phyloP scores from a whole-genome alignment of 176 grass and related monocot genomes.

The Cenchrus americanus region DNA sequence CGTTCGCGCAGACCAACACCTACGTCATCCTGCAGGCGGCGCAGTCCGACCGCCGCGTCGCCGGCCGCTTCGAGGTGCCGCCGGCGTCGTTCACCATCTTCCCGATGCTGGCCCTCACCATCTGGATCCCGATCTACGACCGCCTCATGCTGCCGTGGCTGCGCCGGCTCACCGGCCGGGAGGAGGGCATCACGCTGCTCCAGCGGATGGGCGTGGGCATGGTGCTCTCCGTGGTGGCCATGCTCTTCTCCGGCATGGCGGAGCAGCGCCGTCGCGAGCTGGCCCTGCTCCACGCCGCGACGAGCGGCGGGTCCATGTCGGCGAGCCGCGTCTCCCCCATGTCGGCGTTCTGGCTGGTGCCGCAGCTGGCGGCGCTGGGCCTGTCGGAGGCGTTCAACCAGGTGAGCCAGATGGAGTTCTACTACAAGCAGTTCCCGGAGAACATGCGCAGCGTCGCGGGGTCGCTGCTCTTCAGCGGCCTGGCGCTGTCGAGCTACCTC shows the following conservation, averaged over 20 bases:
- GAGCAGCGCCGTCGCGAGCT: conserved; percentile 43
- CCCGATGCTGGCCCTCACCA: conserved; percentile 63
- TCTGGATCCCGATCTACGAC: conserved; percentile 78
- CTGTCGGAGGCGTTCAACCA: conserved; percentile 74
- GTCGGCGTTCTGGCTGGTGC: conserved; percentile 68
- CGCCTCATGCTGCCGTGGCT: conserved; percentile 54
- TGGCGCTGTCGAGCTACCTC: conserved; percentile 63
- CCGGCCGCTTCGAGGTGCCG: conserved; percentile 51
- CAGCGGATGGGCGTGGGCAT: conserved; percentile 78
- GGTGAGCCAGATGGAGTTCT: conserved; percentile 77
- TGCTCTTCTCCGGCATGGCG: conserved; percentile 47
- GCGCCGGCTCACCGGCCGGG: conserved; percentile 41
- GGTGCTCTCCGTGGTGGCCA: conserved; percentile 50
- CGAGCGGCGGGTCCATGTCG: not conserved
- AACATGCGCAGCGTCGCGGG: conserved; percentile 83
- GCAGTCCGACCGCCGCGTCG: conserved; percentile 60
- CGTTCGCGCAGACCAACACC: conserved; percentile 55
- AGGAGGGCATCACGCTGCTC: conserved; percentile 64
- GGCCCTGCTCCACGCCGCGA: conserved; percentile 5
- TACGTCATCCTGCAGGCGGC: conserved; percentile 65
- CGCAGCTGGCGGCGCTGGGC: conserved; percentile 57
- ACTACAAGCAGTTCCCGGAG: conserved; percentile 83
- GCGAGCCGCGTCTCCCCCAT: conserved; percentile 34
- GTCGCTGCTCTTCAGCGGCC: conserved; percentile 58
- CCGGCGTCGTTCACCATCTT: conserved; percentile 62